Conservation (phyloP, 2,329 filamentous ascomycete genomes). For the Alternaria brassicicola region DNA sequence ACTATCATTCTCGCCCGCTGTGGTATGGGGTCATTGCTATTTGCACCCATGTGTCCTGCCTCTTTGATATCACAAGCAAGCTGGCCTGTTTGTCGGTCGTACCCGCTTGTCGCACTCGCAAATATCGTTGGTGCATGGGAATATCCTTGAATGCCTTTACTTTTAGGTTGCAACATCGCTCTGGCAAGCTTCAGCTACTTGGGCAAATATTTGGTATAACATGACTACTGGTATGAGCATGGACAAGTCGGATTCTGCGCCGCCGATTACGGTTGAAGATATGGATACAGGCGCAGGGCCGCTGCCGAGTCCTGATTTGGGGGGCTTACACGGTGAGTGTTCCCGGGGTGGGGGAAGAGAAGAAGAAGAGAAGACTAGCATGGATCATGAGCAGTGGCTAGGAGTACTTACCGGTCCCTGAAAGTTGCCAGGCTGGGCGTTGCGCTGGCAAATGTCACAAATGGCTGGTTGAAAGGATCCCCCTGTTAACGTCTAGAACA, state of each 20-base stretch:
- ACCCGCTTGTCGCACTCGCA: slow-evolving; percentile 2
- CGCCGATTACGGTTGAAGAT: slow-evolving; percentile 46
- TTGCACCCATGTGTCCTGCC: neutral
- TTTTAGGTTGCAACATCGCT: neutral
- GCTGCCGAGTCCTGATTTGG: slow-evolving; percentile 30
- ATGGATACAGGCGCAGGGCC: slow-evolving; percentile 33
- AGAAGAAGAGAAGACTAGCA: neutral
- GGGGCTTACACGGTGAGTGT: slow-evolving; percentile 20
- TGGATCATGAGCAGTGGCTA: neutral
- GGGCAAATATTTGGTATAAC: neutral
- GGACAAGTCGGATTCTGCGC: slow-evolving; percentile 29
- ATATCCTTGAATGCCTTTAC: slow-evolving; percentile 5
- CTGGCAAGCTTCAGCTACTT: neutral
- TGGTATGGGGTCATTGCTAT: neutral
- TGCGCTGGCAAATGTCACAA: neutral
- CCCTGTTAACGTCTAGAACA: slow-evolving; percentile 12
- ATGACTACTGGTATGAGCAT: slow-evolving; percentile 10
- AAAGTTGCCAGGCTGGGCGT: neutral
- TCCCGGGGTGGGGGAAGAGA: neutral
- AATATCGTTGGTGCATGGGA: neutral
- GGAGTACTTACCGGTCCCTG: neutral
- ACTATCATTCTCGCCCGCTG: neutral
- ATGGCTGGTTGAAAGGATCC: neutral
- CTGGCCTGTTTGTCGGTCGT: neutral
- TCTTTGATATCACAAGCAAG: neutral